These are phyloP conservation scores for Diutina catenulata DNA, from an alignment of 1,139 yeast genomes.

Conservation along the genomic window DNA sequence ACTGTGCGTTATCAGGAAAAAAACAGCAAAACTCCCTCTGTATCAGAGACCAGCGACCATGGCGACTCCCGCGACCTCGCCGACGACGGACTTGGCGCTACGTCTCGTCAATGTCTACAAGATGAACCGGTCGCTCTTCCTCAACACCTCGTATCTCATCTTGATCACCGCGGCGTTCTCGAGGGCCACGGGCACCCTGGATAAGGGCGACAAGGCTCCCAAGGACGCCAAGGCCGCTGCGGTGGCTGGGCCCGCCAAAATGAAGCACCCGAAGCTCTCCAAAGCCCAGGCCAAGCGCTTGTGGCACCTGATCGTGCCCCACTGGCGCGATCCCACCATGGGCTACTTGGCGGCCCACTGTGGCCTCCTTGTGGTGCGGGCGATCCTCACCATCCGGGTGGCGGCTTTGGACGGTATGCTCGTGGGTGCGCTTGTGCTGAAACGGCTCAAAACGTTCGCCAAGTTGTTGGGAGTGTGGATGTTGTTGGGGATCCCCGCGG, in stretches of 20 bases:
- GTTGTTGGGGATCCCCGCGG: conserved; percentile 78
- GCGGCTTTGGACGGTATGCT: conserved; percentile 81
- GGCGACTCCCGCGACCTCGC: neutral
- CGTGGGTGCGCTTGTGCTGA: conserved; percentile 74
- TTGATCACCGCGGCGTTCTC: conserved; percentile 35
- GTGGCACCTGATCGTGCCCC: conserved; percentile 29
- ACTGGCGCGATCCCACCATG: conserved; percentile 20
- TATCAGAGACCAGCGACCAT: too few relatives aligned
- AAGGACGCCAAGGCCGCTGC: conserved; percentile 1
- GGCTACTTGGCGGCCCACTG: conserved; percentile 45
- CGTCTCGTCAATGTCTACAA: conserved; percentile 27
- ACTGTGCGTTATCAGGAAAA: too few relatives aligned
- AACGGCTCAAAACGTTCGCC: conserved; percentile 52
- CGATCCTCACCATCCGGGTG: conserved; percentile 67
- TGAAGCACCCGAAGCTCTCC: conserved; percentile 20
- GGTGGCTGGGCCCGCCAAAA: conserved; percentile 6
- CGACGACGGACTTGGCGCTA: conserved; percentile 8
- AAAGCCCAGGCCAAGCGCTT: conserved; percentile 23
- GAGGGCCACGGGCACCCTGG: conserved; percentile 28
- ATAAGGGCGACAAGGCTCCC: conserved; percentile 7
- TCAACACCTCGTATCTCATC: conserved; percentile 37
- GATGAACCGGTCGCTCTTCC: conserved; percentile 34
- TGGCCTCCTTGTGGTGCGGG: conserved; percentile 51
- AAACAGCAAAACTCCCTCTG: too few relatives aligned
- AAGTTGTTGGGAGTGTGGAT: conserved; percentile 67